Conservation (phyloP, 495 filamentous ascomycete species). For the Friedmanniomyces endolithicus region DNA sequence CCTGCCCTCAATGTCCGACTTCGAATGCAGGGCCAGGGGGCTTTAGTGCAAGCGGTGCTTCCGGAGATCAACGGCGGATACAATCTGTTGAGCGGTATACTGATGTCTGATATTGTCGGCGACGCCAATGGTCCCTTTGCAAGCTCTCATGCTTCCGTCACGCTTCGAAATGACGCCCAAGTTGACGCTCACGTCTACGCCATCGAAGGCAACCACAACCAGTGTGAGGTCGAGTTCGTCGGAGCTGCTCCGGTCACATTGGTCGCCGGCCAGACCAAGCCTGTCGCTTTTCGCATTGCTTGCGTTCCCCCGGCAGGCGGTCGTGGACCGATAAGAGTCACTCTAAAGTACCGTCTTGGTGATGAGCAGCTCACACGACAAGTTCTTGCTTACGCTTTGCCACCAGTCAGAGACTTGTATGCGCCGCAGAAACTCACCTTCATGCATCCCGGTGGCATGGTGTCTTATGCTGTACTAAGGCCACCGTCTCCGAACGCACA, state of each 20-base stretch:
- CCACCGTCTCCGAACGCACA: conserved; percentile 39
- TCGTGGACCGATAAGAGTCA: neutral
- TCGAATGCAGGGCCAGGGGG: conserved; percentile 25
- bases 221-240: conserved; percentile 6
- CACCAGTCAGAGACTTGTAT: conserved; percentile 22
- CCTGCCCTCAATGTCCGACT: conserved; percentile 33
- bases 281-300: conserved; percentile 26
- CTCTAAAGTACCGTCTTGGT: conserved; percentile 1
- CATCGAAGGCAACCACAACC: conserved; percentile 14
- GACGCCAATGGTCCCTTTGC: conserved; percentile 30
- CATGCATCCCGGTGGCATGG: conserved; percentile 41
- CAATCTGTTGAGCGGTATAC: conserved; percentile 23
- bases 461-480: conserved; percentile 51
- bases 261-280: conserved; percentile 35
- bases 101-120: conserved; percentile 38
- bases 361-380: neutral
- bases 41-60: neutral
- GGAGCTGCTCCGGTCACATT: conserved; percentile 21
- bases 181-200: conserved; percentile 29
- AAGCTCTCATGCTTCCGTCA: conserved; percentile 36
- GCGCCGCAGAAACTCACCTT: conserved; percentile 46
- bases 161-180: conserved; percentile 33
- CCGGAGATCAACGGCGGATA: conserved; percentile 4
- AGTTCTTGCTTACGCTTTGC: neutral
- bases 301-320: conserved; percentile 3